phyloP scores from a whole-genome alignment of 1,284 basidiomycete genomes.

The Sporisorium exsertum region DNA sequence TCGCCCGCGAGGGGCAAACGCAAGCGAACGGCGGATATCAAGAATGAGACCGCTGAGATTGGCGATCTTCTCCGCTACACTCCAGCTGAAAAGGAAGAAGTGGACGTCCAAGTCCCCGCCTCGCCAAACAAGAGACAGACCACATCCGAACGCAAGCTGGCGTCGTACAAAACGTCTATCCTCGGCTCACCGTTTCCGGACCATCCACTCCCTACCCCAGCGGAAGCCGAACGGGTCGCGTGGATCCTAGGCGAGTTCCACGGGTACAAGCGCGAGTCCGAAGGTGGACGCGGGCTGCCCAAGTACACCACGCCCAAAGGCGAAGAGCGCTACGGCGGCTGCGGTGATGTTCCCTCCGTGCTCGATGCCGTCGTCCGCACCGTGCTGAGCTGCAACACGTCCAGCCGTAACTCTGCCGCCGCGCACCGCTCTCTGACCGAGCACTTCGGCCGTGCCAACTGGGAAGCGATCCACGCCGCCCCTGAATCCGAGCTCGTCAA shows the following conservation, averaged over 20 bases:
- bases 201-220: conserved; percentile 47
- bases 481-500: conserved; percentile 74
- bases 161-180: conserved; percentile 45
- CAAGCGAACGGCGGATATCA: conserved; percentile 21
- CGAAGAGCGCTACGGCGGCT: conserved; percentile 51
- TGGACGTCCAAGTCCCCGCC: background rate
- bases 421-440: conserved; percentile 76
- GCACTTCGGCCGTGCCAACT: conserved; percentile 76
- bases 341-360: conserved; percentile 68
- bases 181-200: conserved; percentile 53
- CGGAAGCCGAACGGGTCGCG: conserved; percentile 58
- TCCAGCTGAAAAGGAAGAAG: conserved; percentile 10
- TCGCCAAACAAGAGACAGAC: conserved; percentile 30
- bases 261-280: conserved; percentile 52
- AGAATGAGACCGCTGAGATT: conserved; percentile 14
- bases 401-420: conserved; percentile 75
- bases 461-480: conserved; percentile 75
- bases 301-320: conserved; percentile 36
- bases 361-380: conserved; percentile 80
- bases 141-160: conserved; percentile 52
- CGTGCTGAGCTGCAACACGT: conserved; percentile 81
- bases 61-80: conserved; percentile 11
- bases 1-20: conserved; percentile 11
- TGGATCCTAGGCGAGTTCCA: conserved; percentile 58
- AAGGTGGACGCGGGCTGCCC: conserved; percentile 46